Base-by-base conservation (phyloP, 768 basidiomycete species). In the Serendipita sp. region DNA sequence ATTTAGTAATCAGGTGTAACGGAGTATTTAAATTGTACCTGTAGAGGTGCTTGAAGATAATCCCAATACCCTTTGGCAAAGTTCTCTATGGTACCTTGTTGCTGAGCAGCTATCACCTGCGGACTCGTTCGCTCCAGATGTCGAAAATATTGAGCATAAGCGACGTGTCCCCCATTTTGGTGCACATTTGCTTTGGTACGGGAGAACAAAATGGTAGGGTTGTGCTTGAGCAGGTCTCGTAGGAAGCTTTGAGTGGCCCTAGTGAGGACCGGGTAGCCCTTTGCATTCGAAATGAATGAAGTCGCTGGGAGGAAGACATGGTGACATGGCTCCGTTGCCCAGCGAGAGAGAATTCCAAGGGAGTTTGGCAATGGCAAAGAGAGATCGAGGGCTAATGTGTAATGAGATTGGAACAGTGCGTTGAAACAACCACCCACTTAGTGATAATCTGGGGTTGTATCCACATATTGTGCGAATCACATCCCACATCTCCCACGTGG, bases 401-500 rank as follows among this genome's bases (percentile, higher is more conserved):
- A 38, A n/a, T 48, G 15, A 56, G 52, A 46, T 60, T 45, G 11
- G 51, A 67, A 48, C 64, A 65, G 32, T 66, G 44, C 34, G 47
- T n/a, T 36, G 36, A 44, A 35, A 15, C 38, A 63, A 51, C 64
- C 54, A 74, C 80, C 68, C 73, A 91, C 89, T 85, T 65, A 90
- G 71, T 1, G 85, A 85, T 66, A 92, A 71, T 32, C 89, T 81
- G 35, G 80, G 77, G 71, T 83, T 84, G 73, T 93, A 95, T 65
- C 86, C 86, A 73, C 96, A 99, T 38, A 95, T 81, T 2, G 86
- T 85, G 66, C 94, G 80, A 65, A 99, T 90, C 54, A 87, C 80
- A 73, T 98, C 96, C 96, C 96, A 99, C 84, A 94, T 95, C 73
- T 98, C 96, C 95, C 96, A 99, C 0, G 89, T 91, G 3, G 78